A percentile compares a stretch with the other conserved stretches of the same genome.
phyloP scores from a whole-genome alignment of 371 early-diverging fungal genomes.

The Mortierella sp. region DNA sequence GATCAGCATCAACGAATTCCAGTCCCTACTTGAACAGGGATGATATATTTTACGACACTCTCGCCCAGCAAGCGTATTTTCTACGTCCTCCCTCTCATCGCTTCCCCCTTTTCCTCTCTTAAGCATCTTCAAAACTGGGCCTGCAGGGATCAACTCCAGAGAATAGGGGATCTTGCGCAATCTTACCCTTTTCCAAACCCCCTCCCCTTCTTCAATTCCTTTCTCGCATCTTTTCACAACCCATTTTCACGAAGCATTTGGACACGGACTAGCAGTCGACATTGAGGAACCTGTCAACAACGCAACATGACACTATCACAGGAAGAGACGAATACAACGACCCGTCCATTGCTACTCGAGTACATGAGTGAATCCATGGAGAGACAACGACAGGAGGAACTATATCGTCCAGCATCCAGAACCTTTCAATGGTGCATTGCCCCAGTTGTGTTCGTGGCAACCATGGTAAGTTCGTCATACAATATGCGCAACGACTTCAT shows the following conservation, averaged over 20 bases:
- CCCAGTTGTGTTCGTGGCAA: constrained; percentile 32
- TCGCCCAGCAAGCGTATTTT: not conserved
- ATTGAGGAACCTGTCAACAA: not conserved
- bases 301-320: constrained; percentile 8
- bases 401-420: constrained; percentile 29
- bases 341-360: constrained; percentile 31
- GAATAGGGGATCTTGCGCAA: too few relatives aligned
- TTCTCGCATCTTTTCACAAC: too few relatives aligned
- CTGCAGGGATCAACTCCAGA: too few relatives aligned
- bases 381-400: constrained; percentile 32
- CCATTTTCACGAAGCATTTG: not conserved
- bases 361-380: constrained; percentile 38
- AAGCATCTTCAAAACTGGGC: too few relatives aligned
- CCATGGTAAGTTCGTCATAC: constrained; percentile 39
- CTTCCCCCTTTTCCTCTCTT: too few relatives aligned
- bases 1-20: constrained; percentile 25
- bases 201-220: too few relatives aligned
- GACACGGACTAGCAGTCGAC: not conserved
- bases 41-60: not conserved
- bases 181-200: too few relatives aligned
- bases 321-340: constrained; percentile 6
- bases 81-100: too few relatives aligned
- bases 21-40: constrained; percentile 12
- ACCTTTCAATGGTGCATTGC: constrained; percentile 44
- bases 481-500: too few relatives aligned